Evolutionary conservation across 805 yeast genomes (phyloP).

Genomic region (Lachancea nothofagi): DNA sequence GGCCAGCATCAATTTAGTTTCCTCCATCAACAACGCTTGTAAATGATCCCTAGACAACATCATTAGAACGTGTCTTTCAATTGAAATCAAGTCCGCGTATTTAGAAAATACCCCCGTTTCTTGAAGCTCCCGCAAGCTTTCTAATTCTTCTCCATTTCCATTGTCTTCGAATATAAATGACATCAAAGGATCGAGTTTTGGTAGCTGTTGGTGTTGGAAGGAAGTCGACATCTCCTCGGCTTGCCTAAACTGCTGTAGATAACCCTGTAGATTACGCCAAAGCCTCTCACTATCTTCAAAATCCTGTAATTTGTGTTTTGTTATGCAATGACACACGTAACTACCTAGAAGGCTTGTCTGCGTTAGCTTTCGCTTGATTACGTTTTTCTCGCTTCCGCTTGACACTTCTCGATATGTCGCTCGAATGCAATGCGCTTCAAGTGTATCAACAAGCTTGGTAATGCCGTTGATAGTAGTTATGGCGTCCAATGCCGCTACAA

Average conservation of each 20-base stretch:
- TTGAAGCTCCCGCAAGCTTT: constrained; percentile 1
- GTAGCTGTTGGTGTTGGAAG: neutral
- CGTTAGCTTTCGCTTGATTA: constrained; percentile 7
- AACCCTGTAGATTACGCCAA: constrained; percentile 9
- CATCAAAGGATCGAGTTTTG: constrained; percentile 7
- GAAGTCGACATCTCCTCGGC: neutral
- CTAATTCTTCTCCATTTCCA: neutral
- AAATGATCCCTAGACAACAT: constrained; percentile 19
- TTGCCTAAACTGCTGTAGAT: constrained; percentile 1
- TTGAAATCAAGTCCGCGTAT: neutral
- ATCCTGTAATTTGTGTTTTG: constrained; percentile 7
- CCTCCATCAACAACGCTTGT: constrained; percentile 23
- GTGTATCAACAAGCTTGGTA: neutral
- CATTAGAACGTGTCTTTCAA: neutral
- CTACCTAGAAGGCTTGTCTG: constrained; percentile 5
- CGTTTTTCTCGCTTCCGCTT: neutral
- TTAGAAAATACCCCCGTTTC: constrained; percentile 2
- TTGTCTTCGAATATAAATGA: constrained; percentile 1
- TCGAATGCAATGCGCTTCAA: constrained; percentile 6
- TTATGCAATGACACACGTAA: constrained; percentile 6
- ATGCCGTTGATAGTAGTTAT: constrained; percentile 6
- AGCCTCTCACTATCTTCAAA: constrained; percentile 12
- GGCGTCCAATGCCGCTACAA: constrained; percentile 10
- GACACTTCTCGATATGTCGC: constrained; percentile 2
- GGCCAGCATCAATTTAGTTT: constrained; percentile 9